phyloP scores from a whole-genome alignment of 768 basidiomycete genomes.

The Termitomyces eurrhizus region DNA sequence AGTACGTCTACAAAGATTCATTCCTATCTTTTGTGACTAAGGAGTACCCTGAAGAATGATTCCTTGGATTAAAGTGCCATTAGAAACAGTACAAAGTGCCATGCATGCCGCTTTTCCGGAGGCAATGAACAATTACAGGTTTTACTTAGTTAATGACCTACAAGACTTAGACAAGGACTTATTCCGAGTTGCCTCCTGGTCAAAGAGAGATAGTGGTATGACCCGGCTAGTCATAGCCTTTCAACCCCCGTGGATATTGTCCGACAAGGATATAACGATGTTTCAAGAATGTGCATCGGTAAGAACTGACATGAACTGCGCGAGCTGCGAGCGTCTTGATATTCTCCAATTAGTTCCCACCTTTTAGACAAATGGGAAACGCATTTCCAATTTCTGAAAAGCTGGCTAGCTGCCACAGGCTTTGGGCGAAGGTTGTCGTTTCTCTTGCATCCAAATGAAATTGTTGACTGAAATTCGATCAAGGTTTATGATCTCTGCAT shows the following conservation, averaged over 20 bases:
- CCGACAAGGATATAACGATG: conserved; percentile 47
- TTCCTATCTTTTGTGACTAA: not conserved
- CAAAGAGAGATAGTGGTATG: conserved; percentile 6
- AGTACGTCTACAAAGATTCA: conserved; percentile 25
- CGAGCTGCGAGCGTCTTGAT: conserved; percentile 1
- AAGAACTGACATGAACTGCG: conserved; percentile 8
- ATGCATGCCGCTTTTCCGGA: conserved; percentile 43
- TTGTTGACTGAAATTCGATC: not conserved
- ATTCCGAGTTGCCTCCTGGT: conserved; percentile 45
- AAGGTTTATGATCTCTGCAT: conserved; percentile 59
- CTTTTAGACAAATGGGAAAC: conserved; percentile 28
- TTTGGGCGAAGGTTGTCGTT: conserved; percentile 54
- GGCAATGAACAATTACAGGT: conserved; percentile 35
- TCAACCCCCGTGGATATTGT: conserved; percentile 59
- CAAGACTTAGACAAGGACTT: conserved; percentile 34
- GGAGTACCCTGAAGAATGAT: conserved; percentile 30
- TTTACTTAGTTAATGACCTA: conserved; percentile 27
- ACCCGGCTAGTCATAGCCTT: conserved; percentile 44
- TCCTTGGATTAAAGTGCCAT: conserved; percentile 48
- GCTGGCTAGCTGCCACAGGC: conserved; percentile 42
- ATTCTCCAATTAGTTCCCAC: conserved; percentile 34
- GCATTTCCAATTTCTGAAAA: conserved; percentile 24
- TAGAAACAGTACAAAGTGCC: conserved; percentile 46
- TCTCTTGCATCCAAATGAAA: not conserved
- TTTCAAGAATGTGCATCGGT: conserved; percentile 45